Evolutionary conservation across 1,284 basidiomycete species (phyloP).

Genomic region (Cutaneotrichosporon spelunceum): DNA sequence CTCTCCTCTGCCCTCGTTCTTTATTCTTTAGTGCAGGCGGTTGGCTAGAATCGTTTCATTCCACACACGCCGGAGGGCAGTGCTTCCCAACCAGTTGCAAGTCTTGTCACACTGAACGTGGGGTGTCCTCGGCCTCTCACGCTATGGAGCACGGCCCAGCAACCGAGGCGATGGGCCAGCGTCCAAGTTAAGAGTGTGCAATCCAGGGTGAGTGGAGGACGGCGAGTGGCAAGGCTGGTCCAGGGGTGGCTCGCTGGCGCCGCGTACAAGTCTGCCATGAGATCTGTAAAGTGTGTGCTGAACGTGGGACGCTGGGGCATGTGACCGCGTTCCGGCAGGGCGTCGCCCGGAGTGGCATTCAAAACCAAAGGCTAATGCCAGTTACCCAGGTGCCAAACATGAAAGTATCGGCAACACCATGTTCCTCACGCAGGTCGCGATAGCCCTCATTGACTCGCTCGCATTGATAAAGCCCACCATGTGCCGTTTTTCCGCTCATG

Average conservation of each 20-base stretch:
- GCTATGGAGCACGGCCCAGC: background rate
- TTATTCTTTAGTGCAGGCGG: no score
- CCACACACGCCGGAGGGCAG: background rate
- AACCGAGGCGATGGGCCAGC: background rate
- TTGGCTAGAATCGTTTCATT: no score
- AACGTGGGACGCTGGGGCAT: background rate
- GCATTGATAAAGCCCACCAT: slow-evolving; percentile 34
- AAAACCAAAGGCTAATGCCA: slow-evolving; percentile 16
- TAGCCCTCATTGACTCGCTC: slow-evolving; percentile 38
- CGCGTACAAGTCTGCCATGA: slow-evolving; percentile 38
- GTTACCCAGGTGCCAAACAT: slow-evolving; percentile 45
- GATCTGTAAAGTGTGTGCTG: slow-evolving; percentile 34
- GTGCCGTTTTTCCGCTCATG: slow-evolving; percentile 27
- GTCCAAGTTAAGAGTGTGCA: background rate
- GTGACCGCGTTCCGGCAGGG: background rate
- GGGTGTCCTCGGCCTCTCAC: background rate
- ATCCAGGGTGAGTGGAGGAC: background rate
- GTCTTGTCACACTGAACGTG: no score
- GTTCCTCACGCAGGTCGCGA: slow-evolving; percentile 35
- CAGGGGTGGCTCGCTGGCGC: slow-evolving; percentile 44
- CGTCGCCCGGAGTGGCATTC: background rate
- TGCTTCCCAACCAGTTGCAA: no score
- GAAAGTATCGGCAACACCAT: slow-evolving; percentile 36
- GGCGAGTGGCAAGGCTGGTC: slow-evolving; percentile 3
- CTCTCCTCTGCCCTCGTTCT: no score